Percentiles rank a stretch among this genome's conserved stretches.
Conservation (phyloP, 352 stramenopile genomes). For the Phytophthora vignae region DNA sequence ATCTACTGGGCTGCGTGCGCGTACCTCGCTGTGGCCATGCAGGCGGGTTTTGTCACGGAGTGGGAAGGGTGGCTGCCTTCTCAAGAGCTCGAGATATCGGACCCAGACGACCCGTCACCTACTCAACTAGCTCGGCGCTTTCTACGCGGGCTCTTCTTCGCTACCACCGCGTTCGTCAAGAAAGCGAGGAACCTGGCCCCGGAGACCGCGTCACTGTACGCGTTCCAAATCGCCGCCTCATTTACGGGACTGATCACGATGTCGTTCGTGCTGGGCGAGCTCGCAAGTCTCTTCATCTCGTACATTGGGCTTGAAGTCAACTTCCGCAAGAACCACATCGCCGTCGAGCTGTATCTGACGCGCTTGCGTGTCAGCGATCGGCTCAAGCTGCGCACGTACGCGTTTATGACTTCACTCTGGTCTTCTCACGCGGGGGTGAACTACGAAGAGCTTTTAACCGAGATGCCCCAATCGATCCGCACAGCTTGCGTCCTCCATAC, state of each 20-base stretch:
- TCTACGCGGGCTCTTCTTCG: slow-evolving; percentile 54
- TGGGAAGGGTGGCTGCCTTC: slow-evolving; percentile 65
- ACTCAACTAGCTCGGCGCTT: slow-evolving; percentile 40
- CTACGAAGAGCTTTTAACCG: slow-evolving; percentile 26
- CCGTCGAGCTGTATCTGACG: slow-evolving; percentile 48
- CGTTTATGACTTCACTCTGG: slow-evolving; percentile 59
- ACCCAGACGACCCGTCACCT: slow-evolving; percentile 37
- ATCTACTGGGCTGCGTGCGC: slow-evolving; percentile 72
- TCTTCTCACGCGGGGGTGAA: slow-evolving; percentile 60
- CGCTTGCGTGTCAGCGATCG: slow-evolving; percentile 37
- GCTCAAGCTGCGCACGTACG: slow-evolving; percentile 40
- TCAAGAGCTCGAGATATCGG: slow-evolving; percentile 35
- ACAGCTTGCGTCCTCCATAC: slow-evolving; percentile 43
- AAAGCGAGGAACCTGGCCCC: slow-evolving; percentile 51
- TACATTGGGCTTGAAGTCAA: slow-evolving; percentile 61
- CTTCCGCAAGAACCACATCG: slow-evolving; percentile 64
- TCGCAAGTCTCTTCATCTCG: slow-evolving; percentile 57
- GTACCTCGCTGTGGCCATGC: slow-evolving; percentile 49
- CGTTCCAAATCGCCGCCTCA: slow-evolving; percentile 49
- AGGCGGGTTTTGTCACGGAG: slow-evolving; percentile 50
- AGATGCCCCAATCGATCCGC: not conserved
- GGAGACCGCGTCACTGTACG: slow-evolving; percentile 28
- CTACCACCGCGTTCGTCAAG: slow-evolving; percentile 50
- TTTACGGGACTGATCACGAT: slow-evolving; percentile 55
- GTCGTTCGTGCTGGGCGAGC: slow-evolving; percentile 57